These are phyloP conservation scores for Cryomyces minteri DNA, from an alignment of 495 filamentous ascomycete species.

Conservation along the genomic window DNA sequence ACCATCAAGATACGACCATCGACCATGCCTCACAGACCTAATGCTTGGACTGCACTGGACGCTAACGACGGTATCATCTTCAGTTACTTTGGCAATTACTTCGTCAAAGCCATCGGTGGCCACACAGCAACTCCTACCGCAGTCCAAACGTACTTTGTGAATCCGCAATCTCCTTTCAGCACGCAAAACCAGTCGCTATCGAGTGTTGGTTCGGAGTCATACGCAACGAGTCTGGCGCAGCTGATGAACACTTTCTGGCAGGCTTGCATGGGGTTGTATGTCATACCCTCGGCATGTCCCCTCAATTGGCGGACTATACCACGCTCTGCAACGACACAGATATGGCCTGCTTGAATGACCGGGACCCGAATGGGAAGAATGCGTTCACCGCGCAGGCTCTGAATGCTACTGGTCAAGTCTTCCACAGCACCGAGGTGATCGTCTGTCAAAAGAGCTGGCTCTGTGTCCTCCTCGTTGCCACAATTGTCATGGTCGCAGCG, in stretches of 20 bases:
- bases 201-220: not conserved
- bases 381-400: no score
- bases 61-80: not conserved
- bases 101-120: not conserved
- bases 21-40: constrained; percentile 1
- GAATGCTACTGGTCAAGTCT: not conserved
- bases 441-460: constrained; percentile 3
- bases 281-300: not conserved
- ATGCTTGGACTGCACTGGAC: not conserved
- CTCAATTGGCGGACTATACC: not conserved
- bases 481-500: constrained; percentile 4
- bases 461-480: constrained; percentile 3
- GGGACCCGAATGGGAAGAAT: no score
- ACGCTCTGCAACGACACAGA: not conserved
- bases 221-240: constrained; percentile 3
- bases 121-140: not conserved
- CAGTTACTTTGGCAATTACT: not conserved
- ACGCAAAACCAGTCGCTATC: not conserved
- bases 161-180: constrained; percentile 3
- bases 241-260: constrained; percentile 7
- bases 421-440: not conserved
- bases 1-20: constrained; percentile 3
- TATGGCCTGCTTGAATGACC: no score
- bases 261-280: not conserved
- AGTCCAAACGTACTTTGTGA: constrained; percentile 5